phyloP scores from a whole-genome alignment of 345 rosid species.

The Gossypium australe region DNA sequence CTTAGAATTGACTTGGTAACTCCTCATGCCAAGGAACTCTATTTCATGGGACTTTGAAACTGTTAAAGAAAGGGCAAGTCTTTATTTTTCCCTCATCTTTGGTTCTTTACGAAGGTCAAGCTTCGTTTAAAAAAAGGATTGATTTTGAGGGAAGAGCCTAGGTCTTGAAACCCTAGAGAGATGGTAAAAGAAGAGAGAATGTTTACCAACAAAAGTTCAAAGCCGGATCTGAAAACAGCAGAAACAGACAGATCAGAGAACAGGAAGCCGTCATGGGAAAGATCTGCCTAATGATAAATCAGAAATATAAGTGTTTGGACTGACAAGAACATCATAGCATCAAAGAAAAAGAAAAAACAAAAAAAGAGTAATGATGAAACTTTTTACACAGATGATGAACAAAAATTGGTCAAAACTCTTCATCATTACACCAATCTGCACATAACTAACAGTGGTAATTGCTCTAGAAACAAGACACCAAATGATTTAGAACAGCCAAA shows the following conservation, averaged over 20 bases:
- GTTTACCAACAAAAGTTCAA: constrained; percentile 21
- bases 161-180: constrained; percentile 27
- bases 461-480: constrained; percentile 17
- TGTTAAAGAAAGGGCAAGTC: constrained; percentile 11
- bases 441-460: constrained; percentile 17
- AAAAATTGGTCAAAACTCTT: constrained; percentile 41
- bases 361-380: constrained; percentile 48
- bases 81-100: constrained; percentile 2
- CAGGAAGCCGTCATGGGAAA: constrained; percentile 33
- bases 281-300: constrained; percentile 24
- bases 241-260: constrained; percentile 46
- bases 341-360: constrained; percentile 20
- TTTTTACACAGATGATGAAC: constrained; percentile 21
- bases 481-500: neutral
- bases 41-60: neutral
- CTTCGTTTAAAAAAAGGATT: neutral
- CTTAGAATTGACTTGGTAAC: neutral
- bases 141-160: constrained; percentile 4
- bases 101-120: neutral
- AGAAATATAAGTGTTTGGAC: constrained; percentile 21
- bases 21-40: neutral
- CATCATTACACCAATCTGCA: constrained; percentile 75
- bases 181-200: neutral
- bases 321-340: constrained; percentile 25
- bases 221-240: constrained; percentile 35